Percentiles rank a stretch among this genome's conserved stretches.
phyloP scores from a whole-genome alignment of 345 rosid genomes.

The Reutealis trisperma region DNA sequence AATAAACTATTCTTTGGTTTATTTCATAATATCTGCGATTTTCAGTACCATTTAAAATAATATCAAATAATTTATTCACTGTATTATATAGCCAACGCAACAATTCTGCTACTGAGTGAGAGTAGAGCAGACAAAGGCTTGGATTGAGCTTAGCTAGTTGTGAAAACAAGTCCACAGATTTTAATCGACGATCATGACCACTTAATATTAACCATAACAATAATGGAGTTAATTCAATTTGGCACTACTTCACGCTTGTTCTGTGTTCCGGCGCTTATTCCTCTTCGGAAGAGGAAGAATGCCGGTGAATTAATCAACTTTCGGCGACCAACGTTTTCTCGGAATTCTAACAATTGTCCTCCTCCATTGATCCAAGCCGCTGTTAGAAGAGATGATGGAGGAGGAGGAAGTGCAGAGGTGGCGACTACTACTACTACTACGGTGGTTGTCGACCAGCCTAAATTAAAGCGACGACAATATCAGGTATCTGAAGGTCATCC shows the following conservation, averaged over 20 bases:
- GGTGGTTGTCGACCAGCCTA: constrained; percentile 44
- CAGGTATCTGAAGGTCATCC: constrained; percentile 58
- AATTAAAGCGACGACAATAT: constrained; percentile 30
- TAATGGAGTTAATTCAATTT: constrained; percentile 4
- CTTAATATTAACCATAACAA: not conserved
- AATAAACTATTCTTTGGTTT: too few relatives aligned
- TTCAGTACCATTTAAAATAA: too few relatives aligned
- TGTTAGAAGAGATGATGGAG: constrained; percentile 27
- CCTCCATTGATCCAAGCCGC: constrained; percentile 1
- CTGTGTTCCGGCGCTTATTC: not conserved
- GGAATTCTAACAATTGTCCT: not conserved
- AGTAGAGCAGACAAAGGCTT: too few relatives aligned
- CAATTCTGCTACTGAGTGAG: too few relatives aligned
- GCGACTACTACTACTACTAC: constrained; percentile 34
- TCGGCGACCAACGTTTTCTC: not conserved
- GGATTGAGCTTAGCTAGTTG: too few relatives aligned
- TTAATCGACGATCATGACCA: not conserved
- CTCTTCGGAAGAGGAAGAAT: not conserved
- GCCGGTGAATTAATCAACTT: not conserved
- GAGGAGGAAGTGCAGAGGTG: constrained; percentile 29
- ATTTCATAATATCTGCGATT: too few relatives aligned
- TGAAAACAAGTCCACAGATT: too few relatives aligned
- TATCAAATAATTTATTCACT: too few relatives aligned
- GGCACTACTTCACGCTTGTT: not conserved
- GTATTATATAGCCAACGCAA: too few relatives aligned